These are phyloP conservation scores for Graphilbum fragrans DNA, from an alignment of 2,329 filamentous ascomycete species.

Conservation along the genomic window DNA sequence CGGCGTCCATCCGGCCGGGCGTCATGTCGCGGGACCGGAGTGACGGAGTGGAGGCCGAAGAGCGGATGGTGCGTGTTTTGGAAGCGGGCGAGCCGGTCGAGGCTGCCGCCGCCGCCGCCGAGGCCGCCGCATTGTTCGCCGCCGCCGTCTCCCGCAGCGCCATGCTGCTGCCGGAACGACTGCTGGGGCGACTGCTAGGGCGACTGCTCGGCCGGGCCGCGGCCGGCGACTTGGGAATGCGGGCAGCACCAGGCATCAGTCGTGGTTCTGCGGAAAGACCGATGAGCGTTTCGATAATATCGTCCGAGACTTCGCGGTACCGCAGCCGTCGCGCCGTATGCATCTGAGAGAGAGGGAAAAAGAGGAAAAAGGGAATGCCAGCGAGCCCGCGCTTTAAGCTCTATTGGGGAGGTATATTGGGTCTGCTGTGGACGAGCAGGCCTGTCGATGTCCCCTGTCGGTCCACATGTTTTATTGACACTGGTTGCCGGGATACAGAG, in stretches of 20 bases:
- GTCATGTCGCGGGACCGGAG: conserved; percentile 60
- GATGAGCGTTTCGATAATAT: conserved; percentile 19
- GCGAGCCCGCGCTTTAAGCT: too few relatives aligned
- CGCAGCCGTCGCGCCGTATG: conserved; percentile 15
- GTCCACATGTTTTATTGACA: neutral
- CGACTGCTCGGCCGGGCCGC: conserved; percentile 3
- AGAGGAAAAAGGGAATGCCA: too few relatives aligned
- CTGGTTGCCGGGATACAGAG: neutral
- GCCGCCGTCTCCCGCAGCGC: neutral
- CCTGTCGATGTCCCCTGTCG: neutral
- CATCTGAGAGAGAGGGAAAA: too few relatives aligned
- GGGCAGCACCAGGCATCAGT: conserved; percentile 27
- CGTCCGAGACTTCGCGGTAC: conserved; percentile 14
- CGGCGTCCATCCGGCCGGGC: conserved; percentile 45
- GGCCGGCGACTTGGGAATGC: conserved; percentile 18
- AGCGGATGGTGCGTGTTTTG: conserved; percentile 30
- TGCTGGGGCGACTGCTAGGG: neutral
- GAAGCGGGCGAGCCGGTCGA: neutral
- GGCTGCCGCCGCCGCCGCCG: neutral
- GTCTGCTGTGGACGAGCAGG: neutral
- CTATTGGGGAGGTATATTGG: too few relatives aligned
- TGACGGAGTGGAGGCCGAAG: conserved; percentile 68
- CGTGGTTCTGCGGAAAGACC: conserved; percentile 27
- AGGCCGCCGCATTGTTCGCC: neutral
- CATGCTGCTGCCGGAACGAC: neutral